Conservation (phyloP, 2,329 filamentous ascomycete species). For the Capronia epimyces region DNA sequence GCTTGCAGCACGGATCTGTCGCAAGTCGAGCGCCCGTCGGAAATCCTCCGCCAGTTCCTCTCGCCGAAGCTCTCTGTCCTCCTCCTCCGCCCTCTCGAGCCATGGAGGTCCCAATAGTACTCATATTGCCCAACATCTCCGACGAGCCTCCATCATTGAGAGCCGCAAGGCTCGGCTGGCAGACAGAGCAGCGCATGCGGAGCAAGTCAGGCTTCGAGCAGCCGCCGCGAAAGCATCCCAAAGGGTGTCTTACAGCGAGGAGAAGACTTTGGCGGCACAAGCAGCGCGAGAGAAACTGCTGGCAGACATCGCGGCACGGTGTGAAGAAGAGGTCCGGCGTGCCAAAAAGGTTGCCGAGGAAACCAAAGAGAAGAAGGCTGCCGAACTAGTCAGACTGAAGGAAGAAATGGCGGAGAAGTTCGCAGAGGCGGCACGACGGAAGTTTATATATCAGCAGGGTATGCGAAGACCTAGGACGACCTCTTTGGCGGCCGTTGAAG, state of each 20-base stretch:
- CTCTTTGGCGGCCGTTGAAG: constrained; percentile 45
- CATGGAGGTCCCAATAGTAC: constrained; percentile 51
- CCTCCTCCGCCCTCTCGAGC: constrained; percentile 49
- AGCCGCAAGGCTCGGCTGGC: constrained; percentile 59
- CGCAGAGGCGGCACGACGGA: constrained; percentile 57
- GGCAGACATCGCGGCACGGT: constrained; percentile 60
- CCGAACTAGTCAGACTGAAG: constrained; percentile 54
- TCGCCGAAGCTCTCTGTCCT: constrained; percentile 60
- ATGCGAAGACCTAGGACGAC: constrained; percentile 48
- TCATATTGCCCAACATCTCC: constrained; percentile 60
- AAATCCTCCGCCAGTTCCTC: constrained; percentile 60
- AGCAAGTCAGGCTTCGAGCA: constrained; percentile 60
- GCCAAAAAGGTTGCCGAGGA: constrained; percentile 64
- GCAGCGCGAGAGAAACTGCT: constrained; percentile 59
- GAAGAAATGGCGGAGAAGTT: constrained; percentile 61
- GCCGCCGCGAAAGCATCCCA: constrained; percentile 57
- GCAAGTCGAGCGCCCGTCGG: constrained; percentile 47
- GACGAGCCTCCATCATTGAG: constrained; percentile 60
- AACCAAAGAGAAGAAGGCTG: constrained; percentile 58
- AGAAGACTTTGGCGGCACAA: constrained; percentile 58
- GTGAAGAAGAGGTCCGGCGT: constrained; percentile 60
- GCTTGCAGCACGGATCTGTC: constrained; percentile 59
- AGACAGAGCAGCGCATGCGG: constrained; percentile 60
- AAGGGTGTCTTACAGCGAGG: constrained; percentile 54
- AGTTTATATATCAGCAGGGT: constrained; percentile 45